Evolutionary conservation across 768 basidiomycete species (phyloP).

Genomic region (Fistulinella prunicolor): DNA sequence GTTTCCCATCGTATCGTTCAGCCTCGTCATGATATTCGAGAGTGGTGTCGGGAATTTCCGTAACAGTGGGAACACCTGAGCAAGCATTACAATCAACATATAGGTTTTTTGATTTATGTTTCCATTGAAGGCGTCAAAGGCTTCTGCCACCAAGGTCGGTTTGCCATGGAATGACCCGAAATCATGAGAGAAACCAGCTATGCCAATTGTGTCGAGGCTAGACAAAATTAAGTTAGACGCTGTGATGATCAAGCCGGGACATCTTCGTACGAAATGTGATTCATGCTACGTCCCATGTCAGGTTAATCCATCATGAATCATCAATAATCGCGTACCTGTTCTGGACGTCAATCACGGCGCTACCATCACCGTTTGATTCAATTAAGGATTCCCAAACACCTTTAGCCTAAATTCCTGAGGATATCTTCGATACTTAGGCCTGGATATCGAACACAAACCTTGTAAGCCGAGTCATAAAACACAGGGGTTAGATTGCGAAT

Average conservation of each 20-base stretch:
- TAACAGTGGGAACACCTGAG: slow-evolving; percentile 30
- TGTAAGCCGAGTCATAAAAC: slow-evolving; percentile 43
- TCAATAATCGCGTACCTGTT: slow-evolving; percentile 36
- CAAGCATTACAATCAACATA: slow-evolving; percentile 23
- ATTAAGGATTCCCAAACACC: slow-evolving; percentile 31
- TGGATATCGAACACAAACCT: slow-evolving; percentile 24
- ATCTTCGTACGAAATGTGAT: slow-evolving; percentile 38
- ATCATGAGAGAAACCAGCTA: slow-evolving; percentile 45
- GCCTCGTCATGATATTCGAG: slow-evolving; percentile 18
- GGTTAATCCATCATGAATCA: background rate
- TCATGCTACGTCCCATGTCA: slow-evolving; percentile 35
- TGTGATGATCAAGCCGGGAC: too few relatives aligned
- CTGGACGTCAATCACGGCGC: slow-evolving; percentile 46
- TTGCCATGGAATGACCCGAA: slow-evolving; percentile 42
- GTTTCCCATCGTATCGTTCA: slow-evolving; percentile 32
- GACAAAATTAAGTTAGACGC: background rate
- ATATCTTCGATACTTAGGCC: background rate
- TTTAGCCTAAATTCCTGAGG: slow-evolving; percentile 26
- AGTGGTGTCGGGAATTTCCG: slow-evolving; percentile 31
- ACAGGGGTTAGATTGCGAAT: slow-evolving; percentile 36
- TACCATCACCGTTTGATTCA: slow-evolving; percentile 19
- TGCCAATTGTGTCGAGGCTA: slow-evolving; percentile 44
- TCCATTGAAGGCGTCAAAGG: slow-evolving; percentile 29
- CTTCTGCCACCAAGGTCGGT: slow-evolving; percentile 19
- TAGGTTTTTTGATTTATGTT: slow-evolving; percentile 11